Percentiles rank a stretch among this genome's conserved stretches.
These are phyloP conservation scores for Phlebopus sp. DNA, from an alignment of 1,284 basidiomycete species.

Conservation along the genomic window DNA sequence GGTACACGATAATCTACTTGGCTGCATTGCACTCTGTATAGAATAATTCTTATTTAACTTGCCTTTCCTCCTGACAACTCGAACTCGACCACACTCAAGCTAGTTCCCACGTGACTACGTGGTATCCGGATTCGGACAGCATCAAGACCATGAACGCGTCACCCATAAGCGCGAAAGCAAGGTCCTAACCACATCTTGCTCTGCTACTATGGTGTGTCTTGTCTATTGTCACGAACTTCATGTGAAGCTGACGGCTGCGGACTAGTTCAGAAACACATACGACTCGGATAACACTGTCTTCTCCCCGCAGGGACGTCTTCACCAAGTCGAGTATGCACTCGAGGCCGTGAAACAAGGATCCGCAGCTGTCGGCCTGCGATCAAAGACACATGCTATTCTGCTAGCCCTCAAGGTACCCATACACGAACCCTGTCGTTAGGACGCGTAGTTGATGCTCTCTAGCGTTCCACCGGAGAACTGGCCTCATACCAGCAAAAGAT, in stretches of 20 bases:
- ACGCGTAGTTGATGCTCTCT: constrained; percentile 9
- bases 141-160: constrained; percentile 25
- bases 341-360: constrained; percentile 99
- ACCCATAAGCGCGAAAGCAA: constrained; percentile 14
- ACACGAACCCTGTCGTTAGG: background rate
- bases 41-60: constrained; percentile 12
- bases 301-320: constrained; percentile 85
- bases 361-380: constrained; percentile 93
- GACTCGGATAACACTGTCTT: constrained; percentile 97
- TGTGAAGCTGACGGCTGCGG: constrained; percentile 9
- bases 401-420: constrained; percentile 82
- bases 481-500: constrained; percentile 99
- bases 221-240: constrained; percentile 1
- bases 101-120: constrained; percentile 21
- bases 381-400: constrained; percentile 92
- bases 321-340: constrained; percentile 98
- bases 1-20: constrained; percentile 41
- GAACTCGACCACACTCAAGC: no score
- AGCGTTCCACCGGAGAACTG: constrained; percentile 98
- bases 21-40: constrained; percentile 6
- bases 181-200: constrained; percentile 11
- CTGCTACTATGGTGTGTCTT: constrained; percentile 30
- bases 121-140: constrained; percentile 12
- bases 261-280: constrained; percentile 90
- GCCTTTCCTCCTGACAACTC: background rate